Evolutionary conservation across 225 moss, liverwort and hornwort genomes (phyloP).

Genomic region (Bryum argenteum): DNA sequence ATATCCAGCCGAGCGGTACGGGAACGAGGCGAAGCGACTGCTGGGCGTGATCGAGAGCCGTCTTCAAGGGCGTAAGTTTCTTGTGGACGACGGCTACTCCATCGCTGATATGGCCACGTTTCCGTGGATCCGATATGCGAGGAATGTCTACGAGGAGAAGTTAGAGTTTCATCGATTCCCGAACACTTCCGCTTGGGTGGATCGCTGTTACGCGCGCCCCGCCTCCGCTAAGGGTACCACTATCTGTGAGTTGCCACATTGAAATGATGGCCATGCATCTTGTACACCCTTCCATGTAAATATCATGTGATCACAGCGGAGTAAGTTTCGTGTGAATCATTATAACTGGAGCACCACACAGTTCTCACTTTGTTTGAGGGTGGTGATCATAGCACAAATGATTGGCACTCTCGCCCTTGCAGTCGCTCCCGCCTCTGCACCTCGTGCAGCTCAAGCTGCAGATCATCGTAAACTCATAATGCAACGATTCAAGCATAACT

Average conservation of each 20-base stretch:
- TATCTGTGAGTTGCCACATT: slow-evolving; percentile 20
- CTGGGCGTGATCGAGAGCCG: slow-evolving; percentile 45
- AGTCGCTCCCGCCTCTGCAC: too few relatives aligned
- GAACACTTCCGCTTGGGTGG: slow-evolving; percentile 34
- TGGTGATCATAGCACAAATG: too few relatives aligned
- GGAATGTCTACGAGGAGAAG: not conserved
- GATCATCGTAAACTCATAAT: too few relatives aligned
- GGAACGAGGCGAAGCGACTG: slow-evolving; percentile 34
- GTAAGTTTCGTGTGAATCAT: too few relatives aligned
- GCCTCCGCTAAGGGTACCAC: slow-evolving; percentile 47
- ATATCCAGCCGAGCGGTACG: slow-evolving; percentile 41
- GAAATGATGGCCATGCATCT: too few relatives aligned
- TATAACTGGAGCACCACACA: too few relatives aligned
- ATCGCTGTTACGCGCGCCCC: slow-evolving; percentile 38
- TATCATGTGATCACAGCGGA: too few relatives aligned
- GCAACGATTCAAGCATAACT: too few relatives aligned
- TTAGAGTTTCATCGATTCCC: slow-evolving; percentile 39
- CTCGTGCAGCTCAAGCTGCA: too few relatives aligned
- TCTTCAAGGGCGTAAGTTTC: slow-evolving; percentile 39
- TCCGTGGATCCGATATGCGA: slow-evolving; percentile 26
- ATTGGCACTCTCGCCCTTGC: too few relatives aligned
- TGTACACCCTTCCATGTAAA: too few relatives aligned
- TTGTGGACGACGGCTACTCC: slow-evolving; percentile 53
- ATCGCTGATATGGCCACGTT: slow-evolving; percentile 58
- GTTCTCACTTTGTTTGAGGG: too few relatives aligned